These are phyloP conservation scores for Trypanosoma theileri DNA, from an alignment of 208 protist genomes.

Conservation along the genomic window DNA sequence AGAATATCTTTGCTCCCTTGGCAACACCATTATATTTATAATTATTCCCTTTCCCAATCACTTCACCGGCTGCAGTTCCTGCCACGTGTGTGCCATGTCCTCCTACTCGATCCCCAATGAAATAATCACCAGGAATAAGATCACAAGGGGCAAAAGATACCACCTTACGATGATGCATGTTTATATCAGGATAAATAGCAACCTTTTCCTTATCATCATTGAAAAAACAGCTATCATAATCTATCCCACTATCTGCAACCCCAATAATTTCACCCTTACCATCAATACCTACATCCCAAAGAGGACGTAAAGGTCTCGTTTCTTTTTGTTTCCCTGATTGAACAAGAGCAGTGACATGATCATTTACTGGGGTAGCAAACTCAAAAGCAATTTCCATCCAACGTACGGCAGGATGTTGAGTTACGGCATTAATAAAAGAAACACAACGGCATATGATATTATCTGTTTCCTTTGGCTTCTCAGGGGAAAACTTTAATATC, in stretches of 20 bases:
- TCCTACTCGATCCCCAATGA: conserved; percentile 30
- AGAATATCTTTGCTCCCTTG: conserved; percentile 76
- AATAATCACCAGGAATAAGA: conserved; percentile 11
- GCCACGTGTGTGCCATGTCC: conserved; percentile 91
- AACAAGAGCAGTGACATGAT: conserved; percentile 33
- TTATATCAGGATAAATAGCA: conserved; percentile 67
- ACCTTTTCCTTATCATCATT: conserved; percentile 48
- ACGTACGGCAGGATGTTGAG: conserved; percentile 57
- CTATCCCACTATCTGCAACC: conserved; percentile 86
- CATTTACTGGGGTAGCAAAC: conserved; percentile 39
- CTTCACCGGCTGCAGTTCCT: conserved; percentile 57
- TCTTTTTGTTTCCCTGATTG: conserved; percentile 34
- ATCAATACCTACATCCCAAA: conserved; percentile 68
- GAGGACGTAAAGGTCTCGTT: conserved; percentile 25
- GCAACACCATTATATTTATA: conserved; percentile 75
- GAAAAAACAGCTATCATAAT: conserved; percentile 89
- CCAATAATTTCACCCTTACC: conserved; percentile 82
- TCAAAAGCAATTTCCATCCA: conserved; percentile 58
- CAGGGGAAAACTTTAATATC: conserved; percentile 8
- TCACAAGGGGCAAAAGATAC: conserved; percentile 57
- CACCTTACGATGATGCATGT: conserved; percentile 82
- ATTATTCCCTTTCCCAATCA: conserved; percentile 6
- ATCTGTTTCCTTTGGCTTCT: neutral
- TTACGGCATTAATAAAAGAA: conserved; percentile 27
- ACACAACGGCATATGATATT: conserved; percentile 13